A percentile compares a stretch with the other conserved stretches of the same genome.
Evolutionary conservation across 176 grass and related monocot genomes (phyloP).

Genomic region (Ampelocalamus luodianensis): DNA sequence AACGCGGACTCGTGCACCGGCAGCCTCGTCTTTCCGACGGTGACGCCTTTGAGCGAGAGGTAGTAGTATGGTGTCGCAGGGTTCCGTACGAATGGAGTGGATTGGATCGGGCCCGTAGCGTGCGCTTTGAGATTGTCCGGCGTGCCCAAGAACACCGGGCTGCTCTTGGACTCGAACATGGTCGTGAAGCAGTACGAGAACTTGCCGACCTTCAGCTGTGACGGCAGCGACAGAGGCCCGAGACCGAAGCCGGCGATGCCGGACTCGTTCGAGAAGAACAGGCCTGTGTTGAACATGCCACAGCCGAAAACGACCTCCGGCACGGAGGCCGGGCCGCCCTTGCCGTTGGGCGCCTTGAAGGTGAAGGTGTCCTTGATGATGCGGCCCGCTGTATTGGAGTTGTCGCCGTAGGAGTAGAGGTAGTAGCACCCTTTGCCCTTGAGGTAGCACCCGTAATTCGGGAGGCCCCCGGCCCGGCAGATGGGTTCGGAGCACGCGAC

Average conservation of each 20-base stretch:
- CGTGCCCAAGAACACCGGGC: constrained; percentile 61
- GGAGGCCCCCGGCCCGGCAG: constrained; percentile 9
- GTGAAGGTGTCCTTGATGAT: constrained; percentile 59
- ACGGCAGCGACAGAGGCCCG: constrained; percentile 60
- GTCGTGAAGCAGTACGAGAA: constrained; percentile 81
- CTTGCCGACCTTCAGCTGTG: constrained; percentile 60
- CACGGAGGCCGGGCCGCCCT: neutral
- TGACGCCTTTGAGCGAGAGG: constrained; percentile 51
- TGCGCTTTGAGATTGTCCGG: constrained; percentile 31
- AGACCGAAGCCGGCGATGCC: constrained; percentile 71
- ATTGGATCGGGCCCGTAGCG: constrained; percentile 26
- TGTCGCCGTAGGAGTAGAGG: constrained; percentile 46
- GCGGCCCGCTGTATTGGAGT: constrained; percentile 31
- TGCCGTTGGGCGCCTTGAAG: constrained; percentile 26
- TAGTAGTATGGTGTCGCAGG: constrained; percentile 32
- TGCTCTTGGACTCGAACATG: constrained; percentile 35
- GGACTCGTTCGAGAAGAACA: constrained; percentile 32
- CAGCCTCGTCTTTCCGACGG: constrained; percentile 51
- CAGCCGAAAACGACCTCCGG: constrained; percentile 56
- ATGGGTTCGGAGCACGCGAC: constrained; percentile 44
- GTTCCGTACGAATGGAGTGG: constrained; percentile 46
- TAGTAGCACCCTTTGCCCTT: constrained; percentile 34
- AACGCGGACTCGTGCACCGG: constrained; percentile 47
- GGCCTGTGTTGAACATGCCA: constrained; percentile 36
- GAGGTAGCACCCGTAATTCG: constrained; percentile 19